These are phyloP conservation scores for Malassezia equina DNA, from an alignment of 1,284 basidiomycete species.

Conservation along the genomic window DNA sequence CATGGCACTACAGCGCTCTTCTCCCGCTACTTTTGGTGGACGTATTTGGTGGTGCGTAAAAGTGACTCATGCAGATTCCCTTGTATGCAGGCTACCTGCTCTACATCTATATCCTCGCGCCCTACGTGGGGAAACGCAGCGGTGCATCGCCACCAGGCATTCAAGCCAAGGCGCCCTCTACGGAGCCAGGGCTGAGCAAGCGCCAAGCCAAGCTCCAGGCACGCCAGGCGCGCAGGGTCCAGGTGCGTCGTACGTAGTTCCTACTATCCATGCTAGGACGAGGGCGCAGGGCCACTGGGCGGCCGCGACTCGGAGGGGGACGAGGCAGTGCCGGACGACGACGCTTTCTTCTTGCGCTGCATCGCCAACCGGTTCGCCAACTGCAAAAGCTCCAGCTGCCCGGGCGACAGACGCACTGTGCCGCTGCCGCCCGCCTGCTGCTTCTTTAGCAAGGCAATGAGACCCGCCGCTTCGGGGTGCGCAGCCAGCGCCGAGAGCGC, in stretches of 20 bases:
- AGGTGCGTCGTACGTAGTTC: slow-evolving; percentile 12
- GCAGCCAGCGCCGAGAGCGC: slow-evolving; percentile 34
- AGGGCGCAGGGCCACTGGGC: background rate
- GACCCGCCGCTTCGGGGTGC: slow-evolving; percentile 39
- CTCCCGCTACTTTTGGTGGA: slow-evolving; percentile 16
- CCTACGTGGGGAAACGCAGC: slow-evolving; percentile 37
- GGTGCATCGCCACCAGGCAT: slow-evolving; percentile 18
- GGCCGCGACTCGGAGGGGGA: background rate
- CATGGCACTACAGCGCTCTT: slow-evolving; percentile 43
- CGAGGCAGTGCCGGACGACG: background rate
- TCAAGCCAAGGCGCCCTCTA: background rate
- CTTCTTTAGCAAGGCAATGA: slow-evolving; percentile 38
- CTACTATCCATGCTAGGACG: background rate
- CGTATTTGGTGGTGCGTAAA: slow-evolving; percentile 10
- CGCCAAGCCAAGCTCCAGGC: slow-evolving; percentile 44
- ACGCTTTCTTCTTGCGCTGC: slow-evolving; percentile 23
- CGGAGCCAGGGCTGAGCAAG: slow-evolving; percentile 24
- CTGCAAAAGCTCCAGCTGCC: slow-evolving; percentile 41
- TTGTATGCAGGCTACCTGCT: slow-evolving; percentile 41
- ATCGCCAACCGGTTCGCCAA: slow-evolving; percentile 39
- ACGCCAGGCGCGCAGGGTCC: slow-evolving; percentile 31
- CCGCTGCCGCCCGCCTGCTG: slow-evolving; percentile 31
- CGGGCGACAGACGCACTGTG: slow-evolving; percentile 36
- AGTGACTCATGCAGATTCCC: slow-evolving; percentile 36
- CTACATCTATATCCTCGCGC: slow-evolving; percentile 35